Conservation (phyloP, 257 asterid species). For the Solanum corneliomulleri region DNA sequence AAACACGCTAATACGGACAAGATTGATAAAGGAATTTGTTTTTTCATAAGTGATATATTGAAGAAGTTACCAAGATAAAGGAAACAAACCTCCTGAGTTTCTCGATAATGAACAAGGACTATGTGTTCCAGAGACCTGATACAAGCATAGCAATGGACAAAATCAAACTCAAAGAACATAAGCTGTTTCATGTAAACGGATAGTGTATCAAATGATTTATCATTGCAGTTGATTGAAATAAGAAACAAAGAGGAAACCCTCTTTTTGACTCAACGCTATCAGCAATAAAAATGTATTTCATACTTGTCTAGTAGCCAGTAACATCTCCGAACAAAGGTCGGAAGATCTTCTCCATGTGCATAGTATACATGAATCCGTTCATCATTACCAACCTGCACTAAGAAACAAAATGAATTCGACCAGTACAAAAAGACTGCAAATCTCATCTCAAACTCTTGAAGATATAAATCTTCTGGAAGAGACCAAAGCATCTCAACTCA, state of each 20-base stretch:
- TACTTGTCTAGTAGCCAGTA: slow-evolving; percentile 99
- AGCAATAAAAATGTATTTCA: slow-evolving; percentile 12
- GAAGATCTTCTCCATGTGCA: slow-evolving; percentile 89
- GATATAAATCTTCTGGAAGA: background rate
- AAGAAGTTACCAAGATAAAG: slow-evolving; percentile 3
- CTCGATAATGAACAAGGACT: slow-evolving; percentile 98
- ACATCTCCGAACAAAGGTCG: slow-evolving; percentile 96
- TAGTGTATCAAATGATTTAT: background rate
- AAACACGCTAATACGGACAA: background rate
- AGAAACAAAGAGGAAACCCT: background rate
- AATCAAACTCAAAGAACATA: slow-evolving; percentile 2
- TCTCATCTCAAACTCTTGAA: background rate
- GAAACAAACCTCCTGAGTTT: slow-evolving; percentile 84
- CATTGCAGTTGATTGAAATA: background rate
- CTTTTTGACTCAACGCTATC: background rate
- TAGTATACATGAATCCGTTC: slow-evolving; percentile 98
- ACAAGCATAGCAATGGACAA: slow-evolving; percentile 7
- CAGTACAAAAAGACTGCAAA: background rate
- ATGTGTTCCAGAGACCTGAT: slow-evolving; percentile 84
- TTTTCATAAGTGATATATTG: background rate
- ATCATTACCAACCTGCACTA: slow-evolving; percentile 74
- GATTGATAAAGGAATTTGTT: background rate
- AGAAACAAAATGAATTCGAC: slow-evolving; percentile 8
- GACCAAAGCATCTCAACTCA: background rate
- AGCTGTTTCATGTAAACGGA: background rate